Evolutionary conservation across 2,329 filamentous ascomycete genomes (phyloP).

Genomic region (Calonectria leucothoes): DNA sequence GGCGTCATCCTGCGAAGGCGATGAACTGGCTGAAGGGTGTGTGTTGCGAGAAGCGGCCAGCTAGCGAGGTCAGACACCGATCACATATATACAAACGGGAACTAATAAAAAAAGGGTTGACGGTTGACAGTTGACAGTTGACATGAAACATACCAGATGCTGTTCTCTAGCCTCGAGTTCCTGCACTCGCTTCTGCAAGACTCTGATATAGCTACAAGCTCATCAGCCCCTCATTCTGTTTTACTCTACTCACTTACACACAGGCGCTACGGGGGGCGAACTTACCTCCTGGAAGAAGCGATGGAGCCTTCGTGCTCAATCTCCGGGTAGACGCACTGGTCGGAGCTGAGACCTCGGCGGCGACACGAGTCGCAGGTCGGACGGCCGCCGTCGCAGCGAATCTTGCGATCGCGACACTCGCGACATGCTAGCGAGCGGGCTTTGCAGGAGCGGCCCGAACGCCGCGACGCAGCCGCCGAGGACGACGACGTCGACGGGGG

Average conservation of each 20-base stretch:
- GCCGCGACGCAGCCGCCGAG: slow-evolving; percentile 30
- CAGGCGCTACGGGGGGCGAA: neutral
- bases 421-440: slow-evolving; percentile 42
- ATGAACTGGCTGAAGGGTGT: slow-evolving; percentile 30
- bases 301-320: slow-evolving; percentile 44
- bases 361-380: slow-evolving; percentile 42
- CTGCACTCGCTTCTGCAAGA: slow-evolving; percentile 41
- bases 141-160: slow-evolving; percentile 34
- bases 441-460: slow-evolving; percentile 39
- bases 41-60: slow-evolving; percentile 26
- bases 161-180: slow-evolving; percentile 42
- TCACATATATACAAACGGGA: neutral
- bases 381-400: slow-evolving; percentile 42
- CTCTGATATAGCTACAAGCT: slow-evolving; percentile 39
- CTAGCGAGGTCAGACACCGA: slow-evolving; percentile 18
- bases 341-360: slow-evolving; percentile 36
- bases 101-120: neutral
- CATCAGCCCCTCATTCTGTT: neutral
- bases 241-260: slow-evolving; percentile 9
- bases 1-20: slow-evolving; percentile 34
- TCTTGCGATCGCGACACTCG: slow-evolving; percentile 45
- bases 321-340: slow-evolving; percentile 42
- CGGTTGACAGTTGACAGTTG: too few relatives aligned
- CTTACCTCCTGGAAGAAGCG: slow-evolving; percentile 42
- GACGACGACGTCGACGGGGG: neutral